phyloP scores from a whole-genome alignment of 2,329 filamentous ascomycete species.

The Pseudogymnoascus sp. region DNA sequence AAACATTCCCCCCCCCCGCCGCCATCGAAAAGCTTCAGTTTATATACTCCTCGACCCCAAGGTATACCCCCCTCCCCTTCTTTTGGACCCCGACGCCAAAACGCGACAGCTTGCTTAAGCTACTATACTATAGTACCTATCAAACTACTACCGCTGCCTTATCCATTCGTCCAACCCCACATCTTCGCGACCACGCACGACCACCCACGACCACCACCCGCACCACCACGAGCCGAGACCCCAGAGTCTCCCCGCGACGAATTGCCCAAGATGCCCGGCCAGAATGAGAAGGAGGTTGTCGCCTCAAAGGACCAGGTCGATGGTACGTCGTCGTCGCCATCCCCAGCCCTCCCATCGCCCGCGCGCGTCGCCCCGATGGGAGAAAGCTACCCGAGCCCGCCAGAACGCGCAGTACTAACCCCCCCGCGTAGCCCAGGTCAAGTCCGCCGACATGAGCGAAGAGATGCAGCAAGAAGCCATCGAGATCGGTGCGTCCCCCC shows the following conservation, averaged over 20 bases:
- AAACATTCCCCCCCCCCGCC: neutral
- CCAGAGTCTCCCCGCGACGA: conserved; percentile 1
- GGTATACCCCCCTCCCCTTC: too few species aligned
- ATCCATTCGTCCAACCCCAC: neutral
- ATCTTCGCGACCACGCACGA: neutral
- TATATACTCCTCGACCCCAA: neutral
- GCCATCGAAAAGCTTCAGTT: neutral
- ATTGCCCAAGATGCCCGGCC: conserved; percentile 20
- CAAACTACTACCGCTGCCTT: neutral
- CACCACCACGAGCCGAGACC: neutral
- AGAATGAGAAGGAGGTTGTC: conserved; percentile 16
- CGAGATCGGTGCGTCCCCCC: conserved; percentile 70
- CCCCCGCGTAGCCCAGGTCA: conserved; percentile 67
- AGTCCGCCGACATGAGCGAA: conserved; percentile 97
- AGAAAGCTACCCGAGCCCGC: neutral
- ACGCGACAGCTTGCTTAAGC: neutral
- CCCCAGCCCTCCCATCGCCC: conserved; percentile 5
- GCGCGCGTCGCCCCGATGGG: conserved; percentile 4
- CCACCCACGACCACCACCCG: neutral
- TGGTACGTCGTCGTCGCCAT: conserved; percentile 18
- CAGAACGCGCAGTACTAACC: neutral
- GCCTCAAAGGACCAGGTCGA: conserved; percentile 23
- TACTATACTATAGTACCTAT: neutral
- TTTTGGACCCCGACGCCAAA: neutral
- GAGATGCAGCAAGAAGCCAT: conserved; percentile 96